phyloP scores from a whole-genome alignment of 2,329 filamentous ascomycete species.

The Penicillium fuscoglaucum region DNA sequence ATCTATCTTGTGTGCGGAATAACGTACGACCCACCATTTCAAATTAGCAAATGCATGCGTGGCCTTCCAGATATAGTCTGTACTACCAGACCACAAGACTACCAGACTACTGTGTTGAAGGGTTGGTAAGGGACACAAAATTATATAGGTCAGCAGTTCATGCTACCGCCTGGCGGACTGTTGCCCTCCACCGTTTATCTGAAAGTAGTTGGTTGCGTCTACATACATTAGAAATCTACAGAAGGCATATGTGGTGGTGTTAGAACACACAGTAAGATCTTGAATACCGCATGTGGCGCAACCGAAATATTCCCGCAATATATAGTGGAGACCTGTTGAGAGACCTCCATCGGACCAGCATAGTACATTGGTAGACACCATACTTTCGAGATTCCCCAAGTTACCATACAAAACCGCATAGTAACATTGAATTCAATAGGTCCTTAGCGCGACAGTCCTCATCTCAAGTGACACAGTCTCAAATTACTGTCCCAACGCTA shows the following conservation, averaged over 20 bases:
- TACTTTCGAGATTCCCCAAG: background rate
- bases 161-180: too few species aligned
- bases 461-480: too few species aligned
- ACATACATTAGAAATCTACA: background rate
- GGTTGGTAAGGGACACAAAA: too few species aligned
- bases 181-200: too few species aligned
- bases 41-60: too few species aligned
- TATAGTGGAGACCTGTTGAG: background rate
- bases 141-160: too few species aligned
- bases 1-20: too few species aligned
- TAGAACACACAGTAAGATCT: background rate
- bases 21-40: too few species aligned
- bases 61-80: too few species aligned
- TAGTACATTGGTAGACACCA: background rate
- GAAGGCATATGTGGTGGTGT: background rate
- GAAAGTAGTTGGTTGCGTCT: too few species aligned
- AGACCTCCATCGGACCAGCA: background rate
- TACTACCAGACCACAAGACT: too few species aligned
- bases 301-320: background rate
- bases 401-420: background rate
- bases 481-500: background rate
- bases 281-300: background rate
- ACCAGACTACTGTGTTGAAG: too few species aligned
- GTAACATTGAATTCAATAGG: background rate
- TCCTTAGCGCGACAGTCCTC: background rate